A percentile compares a stretch with the other conserved stretches of the same genome.
phyloP scores from a whole-genome alignment of 768 basidiomycete genomes.

The Nidularia sp. region DNA sequence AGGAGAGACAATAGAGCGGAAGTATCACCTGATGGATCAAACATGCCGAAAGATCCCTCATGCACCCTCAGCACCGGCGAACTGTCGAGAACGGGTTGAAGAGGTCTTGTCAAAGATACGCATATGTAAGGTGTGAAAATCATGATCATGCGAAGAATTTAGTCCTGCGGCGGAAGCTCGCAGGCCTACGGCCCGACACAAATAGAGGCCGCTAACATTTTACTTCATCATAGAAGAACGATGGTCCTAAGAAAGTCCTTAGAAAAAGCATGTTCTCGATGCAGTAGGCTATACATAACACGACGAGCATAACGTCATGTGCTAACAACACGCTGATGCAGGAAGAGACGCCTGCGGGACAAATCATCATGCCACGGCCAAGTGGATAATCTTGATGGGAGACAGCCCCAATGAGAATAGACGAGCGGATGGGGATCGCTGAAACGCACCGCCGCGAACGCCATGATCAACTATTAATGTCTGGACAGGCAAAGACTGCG shows the following conservation, averaged over 20 bases:
- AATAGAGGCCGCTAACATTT: too few species aligned
- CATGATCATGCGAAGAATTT: too few species aligned
- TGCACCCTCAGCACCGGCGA: neutral
- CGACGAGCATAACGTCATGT: too few species aligned
- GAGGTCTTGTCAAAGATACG: neutral
- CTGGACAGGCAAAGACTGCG: neutral
- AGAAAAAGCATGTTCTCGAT: too few species aligned
- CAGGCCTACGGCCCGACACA: too few species aligned
- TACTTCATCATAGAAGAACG: too few species aligned
- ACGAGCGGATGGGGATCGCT: neutral
- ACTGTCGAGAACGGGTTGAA: neutral
- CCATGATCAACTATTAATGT: neutral
- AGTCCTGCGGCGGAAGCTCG: too few species aligned
- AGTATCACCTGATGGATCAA: neutral
- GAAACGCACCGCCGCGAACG: neutral
- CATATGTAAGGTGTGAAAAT: too few species aligned
- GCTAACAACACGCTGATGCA: neutral
- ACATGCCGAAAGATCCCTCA: neutral
- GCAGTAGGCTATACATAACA: too few species aligned
- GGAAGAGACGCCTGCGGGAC: neutral
- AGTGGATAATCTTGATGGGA: neutral
- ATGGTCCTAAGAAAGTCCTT: too few species aligned
- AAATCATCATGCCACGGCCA: neutral
- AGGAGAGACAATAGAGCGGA: neutral
- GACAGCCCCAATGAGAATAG: neutral